Conservation (phyloP, 2,329 filamentous ascomycete species). For the Fusarium solani-melongenae region DNA sequence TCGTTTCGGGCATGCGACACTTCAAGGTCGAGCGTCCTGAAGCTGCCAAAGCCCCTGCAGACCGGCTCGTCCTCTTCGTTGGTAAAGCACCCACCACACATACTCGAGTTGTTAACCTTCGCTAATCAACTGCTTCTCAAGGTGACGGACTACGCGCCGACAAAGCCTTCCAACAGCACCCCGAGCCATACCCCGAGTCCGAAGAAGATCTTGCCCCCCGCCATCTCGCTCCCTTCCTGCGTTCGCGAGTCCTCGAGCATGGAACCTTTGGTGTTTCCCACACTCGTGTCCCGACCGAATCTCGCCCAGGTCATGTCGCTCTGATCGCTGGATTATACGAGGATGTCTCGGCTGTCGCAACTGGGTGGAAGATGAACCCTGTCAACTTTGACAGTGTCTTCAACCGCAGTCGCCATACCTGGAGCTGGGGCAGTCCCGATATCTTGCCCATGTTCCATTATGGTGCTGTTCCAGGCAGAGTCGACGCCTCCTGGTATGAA, state of each 20-base stretch:
- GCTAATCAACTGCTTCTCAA: constrained; percentile 45
- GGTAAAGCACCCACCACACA: constrained; percentile 62
- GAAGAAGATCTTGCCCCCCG: constrained; percentile 76
- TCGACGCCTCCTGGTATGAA: constrained; percentile 88
- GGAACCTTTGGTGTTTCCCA: constrained; percentile 98
- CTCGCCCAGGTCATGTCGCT: constrained; percentile 93
- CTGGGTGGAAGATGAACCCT: constrained; percentile 98
- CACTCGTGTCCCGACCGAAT: constrained; percentile 96
- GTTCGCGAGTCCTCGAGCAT: constrained; percentile 86
- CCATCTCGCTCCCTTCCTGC: constrained; percentile 89
- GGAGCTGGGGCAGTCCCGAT: constrained; percentile 99
- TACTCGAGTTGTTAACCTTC: neutral
- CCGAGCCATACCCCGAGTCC: constrained; percentile 80
- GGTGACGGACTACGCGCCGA: constrained; percentile 95
- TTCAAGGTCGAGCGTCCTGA: constrained; percentile 74
- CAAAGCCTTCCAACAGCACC: constrained; percentile 95
- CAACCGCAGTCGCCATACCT: constrained; percentile 95
- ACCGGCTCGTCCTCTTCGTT: constrained; percentile 92
- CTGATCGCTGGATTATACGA: constrained; percentile 97
- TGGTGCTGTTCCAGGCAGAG: constrained; percentile 86
- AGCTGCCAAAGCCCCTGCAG: constrained; percentile 78
- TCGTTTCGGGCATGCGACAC: constrained; percentile 93
- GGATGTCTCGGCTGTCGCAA: constrained; percentile 96
- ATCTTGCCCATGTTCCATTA: constrained; percentile 97
- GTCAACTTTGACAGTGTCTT: constrained; percentile 99